Evolutionary conservation across 1,139 yeast species (phyloP), one percentile per base, ranked within the genome.

Genomic region (Debaryomycetaceae sp.): DNA sequence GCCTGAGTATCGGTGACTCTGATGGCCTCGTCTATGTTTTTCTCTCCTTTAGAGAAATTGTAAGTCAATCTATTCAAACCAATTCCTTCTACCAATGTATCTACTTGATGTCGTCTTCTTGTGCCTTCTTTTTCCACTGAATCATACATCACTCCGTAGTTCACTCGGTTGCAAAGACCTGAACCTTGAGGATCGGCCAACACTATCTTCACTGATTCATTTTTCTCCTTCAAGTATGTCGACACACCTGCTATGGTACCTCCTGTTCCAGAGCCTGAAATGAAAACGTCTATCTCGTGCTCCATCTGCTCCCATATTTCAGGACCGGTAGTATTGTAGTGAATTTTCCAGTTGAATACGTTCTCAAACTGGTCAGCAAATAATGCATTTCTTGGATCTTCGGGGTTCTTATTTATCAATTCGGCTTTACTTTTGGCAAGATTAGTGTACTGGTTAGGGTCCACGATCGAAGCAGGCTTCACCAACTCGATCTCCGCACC

Each of bases 341-440:
- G 98, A 5, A 84, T 75, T 43, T 75, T 68, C 98, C 98, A 92
- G 57, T 92, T 92, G 44, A 78, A 81, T 48, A 86, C 94, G 56
- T 88, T 92, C 58, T 92, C 98, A 63, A 92, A 92, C 59, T 91
- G 98, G 61, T 92, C 94, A 3, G 97, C 97, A 68, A 91, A 92
- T 0, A 91, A 69, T 1, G 96, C 97, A 29, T 60, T 63, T 7
- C 72, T 51, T 0, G 50, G 43, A 35, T 67, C 72, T 2, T 60
- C 45, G 0, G 62, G 48, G 45, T 76, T 75, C 16, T 58, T 55
- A 43, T 79, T 77, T 34, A 82, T 66, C n/a, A 59, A 65, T 13
- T 70, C 64, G 2, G 92, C 88, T 5, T 85, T 78, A 4, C 69
- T 61, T 43, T 85, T 73, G 0, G 98, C 97, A 5, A 84, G 83